These are phyloP conservation scores for Rosa multiflora DNA, from an alignment of 306 rosid species.

Conservation along the genomic window DNA sequence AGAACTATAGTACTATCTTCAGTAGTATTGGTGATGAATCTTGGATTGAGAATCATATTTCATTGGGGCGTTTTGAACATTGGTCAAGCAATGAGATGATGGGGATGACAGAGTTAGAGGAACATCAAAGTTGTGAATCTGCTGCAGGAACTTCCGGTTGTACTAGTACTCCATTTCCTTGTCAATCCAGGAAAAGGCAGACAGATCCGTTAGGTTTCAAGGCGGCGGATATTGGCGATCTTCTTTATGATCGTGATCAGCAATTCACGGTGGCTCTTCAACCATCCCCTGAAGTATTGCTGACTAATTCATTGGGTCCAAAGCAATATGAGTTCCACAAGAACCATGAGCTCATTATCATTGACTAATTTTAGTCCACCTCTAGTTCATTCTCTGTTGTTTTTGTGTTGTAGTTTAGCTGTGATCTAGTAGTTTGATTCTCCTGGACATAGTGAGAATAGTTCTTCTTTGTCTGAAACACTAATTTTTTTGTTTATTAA, in stretches of 20 bases:
- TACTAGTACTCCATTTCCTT: background rate
- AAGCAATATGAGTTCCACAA: background rate
- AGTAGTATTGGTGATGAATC: background rate
- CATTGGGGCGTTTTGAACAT: background rate
- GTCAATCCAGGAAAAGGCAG: background rate
- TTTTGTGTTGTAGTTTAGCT: background rate
- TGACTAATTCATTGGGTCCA: background rate
- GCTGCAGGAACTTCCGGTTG: background rate
- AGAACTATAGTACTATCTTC: background rate
- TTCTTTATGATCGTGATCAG: background rate
- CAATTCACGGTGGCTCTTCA: background rate
- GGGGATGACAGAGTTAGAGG: background rate
- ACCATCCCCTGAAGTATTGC: background rate
- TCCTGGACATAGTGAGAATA: background rate
- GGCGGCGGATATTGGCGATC: background rate
- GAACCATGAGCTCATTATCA: background rate
- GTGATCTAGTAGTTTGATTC: background rate
- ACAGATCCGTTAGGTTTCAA: background rate
- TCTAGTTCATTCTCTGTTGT: background rate
- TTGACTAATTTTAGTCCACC: background rate
- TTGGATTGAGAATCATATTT: background rate
- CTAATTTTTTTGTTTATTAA: too few species aligned
- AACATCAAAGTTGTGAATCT: background rate
- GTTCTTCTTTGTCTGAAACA: too few species aligned
- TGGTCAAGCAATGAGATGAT: background rate